Evolutionary conservation across 352 stramenopile species (phyloP), one percentile per base, ranked within the genome.

Genomic region (Phytophthora tubulina): DNA sequence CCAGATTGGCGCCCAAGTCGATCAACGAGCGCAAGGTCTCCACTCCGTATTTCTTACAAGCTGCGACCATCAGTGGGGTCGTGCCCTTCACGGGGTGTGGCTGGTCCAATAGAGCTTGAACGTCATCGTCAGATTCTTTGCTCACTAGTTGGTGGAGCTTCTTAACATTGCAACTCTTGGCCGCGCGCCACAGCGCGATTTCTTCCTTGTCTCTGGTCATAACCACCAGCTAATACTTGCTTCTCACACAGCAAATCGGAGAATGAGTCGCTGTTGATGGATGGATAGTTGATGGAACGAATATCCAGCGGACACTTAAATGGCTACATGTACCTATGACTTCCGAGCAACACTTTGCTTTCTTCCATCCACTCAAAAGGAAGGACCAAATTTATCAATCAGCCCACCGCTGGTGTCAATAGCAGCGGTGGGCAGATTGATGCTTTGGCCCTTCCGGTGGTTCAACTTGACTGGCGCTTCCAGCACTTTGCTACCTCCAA

Each of bases 21-120:
- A 95, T 61, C 42, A 95, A 65, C 45, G 76, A 48, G 30, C 80
- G 84, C 32, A 93, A 78, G 10, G 77, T 79, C 31, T 80, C 74
- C 46, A 61, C 70, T 52, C 87, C 80, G 14, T 79, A 63, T 49
- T 83, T 84, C 50, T 80, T 78, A 36, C 65, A 80, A 31, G 88
- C 86, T n/a, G 88, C 86, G 21, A 76, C 69, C 88, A 95, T 95
- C 49, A 95, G 73, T 46, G 86, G 75, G 41, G 88, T 92, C 44
- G 79, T 86, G 63, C 81, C 75, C 11, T 88, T 82, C 7, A 63
- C 67, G 1, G 85, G 72, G 70, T 93, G 82, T 38, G 70, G 72
- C 30, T 67, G 39, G 54, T 92, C 75, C 11, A 92, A 39, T 21
- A 83, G 21, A 13, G 36, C 44, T 39, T 79, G 69, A 8, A 75